Evolutionary conservation across 805 yeast species (phyloP).

Genomic region (baker's yeast (Saccharomyces cerevisiae)): DNA sequence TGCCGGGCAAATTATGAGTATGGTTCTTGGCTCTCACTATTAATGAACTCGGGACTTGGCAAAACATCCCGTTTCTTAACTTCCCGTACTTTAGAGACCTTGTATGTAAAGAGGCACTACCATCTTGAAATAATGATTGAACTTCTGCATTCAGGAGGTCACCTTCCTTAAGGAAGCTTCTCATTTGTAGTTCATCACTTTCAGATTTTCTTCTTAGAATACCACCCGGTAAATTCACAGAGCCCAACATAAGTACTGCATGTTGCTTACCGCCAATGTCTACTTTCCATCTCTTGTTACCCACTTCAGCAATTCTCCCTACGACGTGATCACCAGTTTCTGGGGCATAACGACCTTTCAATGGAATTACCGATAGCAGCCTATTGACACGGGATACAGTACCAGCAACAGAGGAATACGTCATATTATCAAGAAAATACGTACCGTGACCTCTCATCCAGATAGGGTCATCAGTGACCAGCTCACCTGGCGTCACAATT

Average conservation of each 20-base stretch:
- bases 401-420: conserved; percentile 91
- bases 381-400: conserved; percentile 78
- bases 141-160: conserved; percentile 94
- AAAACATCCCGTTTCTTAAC: conserved; percentile 79
- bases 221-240: conserved; percentile 96
- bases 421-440: conserved; percentile 61
- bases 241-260: conserved; percentile 86
- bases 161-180: conserved; percentile 88
- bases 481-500: conserved; percentile 90
- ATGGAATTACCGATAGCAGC: conserved; percentile 74
- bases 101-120: conserved; percentile 89
- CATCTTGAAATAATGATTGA: conserved; percentile 80
- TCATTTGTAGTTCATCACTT: conserved; percentile 93
- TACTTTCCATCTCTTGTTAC: conserved; percentile 91
- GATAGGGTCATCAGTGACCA: conserved; percentile 87
- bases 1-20: conserved; percentile 86
- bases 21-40: conserved; percentile 82
- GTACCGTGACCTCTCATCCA: conserved; percentile 99
- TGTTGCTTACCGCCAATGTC: conserved; percentile 93
- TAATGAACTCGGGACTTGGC: conserved; percentile 73
- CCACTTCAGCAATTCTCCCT: conserved; percentile 91
- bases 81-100: conserved; percentile 94
- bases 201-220: conserved; percentile 88
- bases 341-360: conserved; percentile 81
- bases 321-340: conserved; percentile 95